These are phyloP conservation scores for Yarrowia keelungensis DNA, from an alignment of 805 yeast species.

Conservation along the genomic window DNA sequence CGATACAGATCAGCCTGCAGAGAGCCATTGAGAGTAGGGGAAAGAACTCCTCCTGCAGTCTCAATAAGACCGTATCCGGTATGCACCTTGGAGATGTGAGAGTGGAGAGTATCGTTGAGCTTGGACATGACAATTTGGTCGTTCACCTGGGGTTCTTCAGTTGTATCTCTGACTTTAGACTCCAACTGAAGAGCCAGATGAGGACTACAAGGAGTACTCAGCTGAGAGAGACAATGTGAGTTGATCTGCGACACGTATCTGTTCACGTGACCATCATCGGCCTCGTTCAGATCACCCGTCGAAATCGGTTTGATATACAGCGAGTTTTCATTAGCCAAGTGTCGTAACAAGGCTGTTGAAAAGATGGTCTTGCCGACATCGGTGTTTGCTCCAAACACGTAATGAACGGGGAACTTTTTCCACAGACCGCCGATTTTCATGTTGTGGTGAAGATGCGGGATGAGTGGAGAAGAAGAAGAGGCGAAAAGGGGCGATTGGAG, in stretches of 20 bases:
- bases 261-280: conserved; percentile 42
- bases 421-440: conserved; percentile 36
- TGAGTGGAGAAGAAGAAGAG: background rate
- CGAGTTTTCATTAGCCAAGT: conserved; percentile 28
- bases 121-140: conserved; percentile 27
- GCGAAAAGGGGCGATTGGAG: background rate
- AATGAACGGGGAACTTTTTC: conserved; percentile 36
- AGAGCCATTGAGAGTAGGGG: conserved; percentile 42
- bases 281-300: conserved; percentile 43
- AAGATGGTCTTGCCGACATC: conserved; percentile 46
- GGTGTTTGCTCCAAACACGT: conserved; percentile 45
- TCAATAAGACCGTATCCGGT: conserved; percentile 42
- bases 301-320: conserved; percentile 45
- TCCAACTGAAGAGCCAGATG: conserved; percentile 42
- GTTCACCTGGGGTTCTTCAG: conserved; percentile 11
- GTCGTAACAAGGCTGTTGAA: conserved; percentile 41
- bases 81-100: conserved; percentile 23
- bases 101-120: conserved; percentile 15
- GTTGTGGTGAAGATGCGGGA: background rate
- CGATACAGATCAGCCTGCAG: conserved; percentile 44
- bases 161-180: conserved; percentile 10
- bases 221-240: conserved; percentile 41
- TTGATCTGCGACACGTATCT: conserved; percentile 35
- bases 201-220: conserved; percentile 43
- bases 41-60: conserved; percentile 45